Base-by-base conservation (phyloP, 116 monocot species). In the Posidonia oceanica region DNA sequence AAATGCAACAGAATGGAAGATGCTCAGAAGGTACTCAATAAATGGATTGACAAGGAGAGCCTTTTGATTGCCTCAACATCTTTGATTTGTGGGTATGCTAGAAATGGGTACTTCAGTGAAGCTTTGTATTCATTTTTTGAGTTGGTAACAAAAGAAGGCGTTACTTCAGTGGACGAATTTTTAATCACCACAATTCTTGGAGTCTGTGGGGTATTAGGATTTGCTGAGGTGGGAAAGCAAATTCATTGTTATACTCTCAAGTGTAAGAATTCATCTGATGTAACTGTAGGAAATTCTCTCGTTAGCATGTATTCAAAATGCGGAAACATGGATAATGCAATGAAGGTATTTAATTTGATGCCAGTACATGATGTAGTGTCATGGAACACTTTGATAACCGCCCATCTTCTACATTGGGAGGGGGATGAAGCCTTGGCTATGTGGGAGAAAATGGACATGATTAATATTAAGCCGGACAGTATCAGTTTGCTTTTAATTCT, bases 221-320 rank as follows among this genome's bases (percentile, higher is more conserved):
- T 85, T 66, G 22, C 4, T 29, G 79, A 69, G 23, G 40, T 93
- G 71, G 98, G 93, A 67, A 75, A 78, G 72, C 98, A 98, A 75
- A 75, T 98, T 18, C 90, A 93, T 53, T 66, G 71, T 57, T 63
- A 79, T 41, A 58, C 68, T 66, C 15, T 75, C 36, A 98, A 90
- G 72, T 82, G 76, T 17, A 73, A 77, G 23, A 11, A 64, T 64
- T 42, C 69, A 8, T 61, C 69, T n/a, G 82, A 90, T 62, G 16
- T 73, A 4, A 67, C 63, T 65, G 79, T 84, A 17, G 71, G 78
- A 14, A 98, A 93, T 80, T 81, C 90, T 17, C 12, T 90, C 1
- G 36, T 87, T n/a, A 84, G 81, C 57, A 86, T 98, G 90, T 93
- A 93, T 71, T 80, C 87, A 14, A 93, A 85, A 68, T 90, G 93